Percentiles rank a stretch among this genome's conserved stretches.
phyloP scores from a whole-genome alignment of 495 filamentous ascomycete genomes.

The Hyaloscypha finlandica region DNA sequence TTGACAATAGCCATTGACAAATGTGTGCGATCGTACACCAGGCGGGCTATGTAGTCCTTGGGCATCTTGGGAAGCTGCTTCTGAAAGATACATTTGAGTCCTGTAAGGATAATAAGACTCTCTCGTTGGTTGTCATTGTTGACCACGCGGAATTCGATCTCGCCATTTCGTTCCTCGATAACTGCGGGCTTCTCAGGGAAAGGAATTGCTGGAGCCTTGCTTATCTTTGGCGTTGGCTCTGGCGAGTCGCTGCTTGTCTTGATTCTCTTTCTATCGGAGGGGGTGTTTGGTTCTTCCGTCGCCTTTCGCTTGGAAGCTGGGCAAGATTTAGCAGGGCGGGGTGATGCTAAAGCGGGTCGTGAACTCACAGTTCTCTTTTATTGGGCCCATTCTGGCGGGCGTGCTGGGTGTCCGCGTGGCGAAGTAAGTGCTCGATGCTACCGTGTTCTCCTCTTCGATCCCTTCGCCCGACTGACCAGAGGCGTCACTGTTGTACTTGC shows the following conservation, averaged over 20 bases:
- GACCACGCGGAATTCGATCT: constrained; percentile 96
- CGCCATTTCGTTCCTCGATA: constrained; percentile 89
- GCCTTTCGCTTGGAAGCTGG: constrained; percentile 78
- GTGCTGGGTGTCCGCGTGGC: neutral
- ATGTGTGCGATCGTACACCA: constrained; percentile 97
- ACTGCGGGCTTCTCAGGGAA: constrained; percentile 65
- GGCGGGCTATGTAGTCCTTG: constrained; percentile 95
- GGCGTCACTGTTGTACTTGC: neutral
- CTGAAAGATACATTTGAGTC: constrained; percentile 97
- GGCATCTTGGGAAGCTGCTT: constrained; percentile 99
- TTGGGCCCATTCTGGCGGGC: constrained; percentile 23
- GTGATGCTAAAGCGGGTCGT: constrained; percentile 8
- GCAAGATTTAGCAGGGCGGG: constrained; percentile 8
- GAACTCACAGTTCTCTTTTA: constrained; percentile 28
- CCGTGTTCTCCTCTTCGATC: neutral
- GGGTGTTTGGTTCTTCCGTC: constrained; percentile 65
- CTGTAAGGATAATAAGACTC: constrained; percentile 91
- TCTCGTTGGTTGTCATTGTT: constrained; percentile 92
- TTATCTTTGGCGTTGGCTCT: constrained; percentile 49
- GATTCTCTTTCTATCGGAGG: constrained; percentile 62
- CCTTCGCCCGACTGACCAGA: neutral
- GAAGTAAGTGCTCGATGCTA: neutral
- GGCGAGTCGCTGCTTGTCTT: constrained; percentile 58
- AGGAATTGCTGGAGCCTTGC: constrained; percentile 17
- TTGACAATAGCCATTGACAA: constrained; percentile 96